phyloP scores from a whole-genome alignment of 768 basidiomycete species.

The Termitomyces sp. region DNA sequence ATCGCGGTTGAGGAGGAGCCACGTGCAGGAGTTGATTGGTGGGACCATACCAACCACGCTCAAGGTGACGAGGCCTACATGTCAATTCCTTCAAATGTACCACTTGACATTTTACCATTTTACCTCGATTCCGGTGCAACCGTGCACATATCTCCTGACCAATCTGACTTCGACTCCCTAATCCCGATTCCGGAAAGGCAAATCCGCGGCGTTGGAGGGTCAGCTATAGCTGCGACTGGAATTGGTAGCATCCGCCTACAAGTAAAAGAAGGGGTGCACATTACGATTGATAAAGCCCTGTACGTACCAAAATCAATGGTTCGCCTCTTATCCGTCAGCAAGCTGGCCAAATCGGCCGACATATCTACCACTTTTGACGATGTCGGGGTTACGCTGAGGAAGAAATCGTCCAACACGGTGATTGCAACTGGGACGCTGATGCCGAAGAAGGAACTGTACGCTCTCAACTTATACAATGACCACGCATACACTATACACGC shows the following conservation, averaged over 20 bases:
- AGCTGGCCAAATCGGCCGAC: background rate
- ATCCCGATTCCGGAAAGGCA: too few relatives aligned
- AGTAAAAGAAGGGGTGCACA: background rate
- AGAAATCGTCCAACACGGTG: background rate
- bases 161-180: too few relatives aligned
- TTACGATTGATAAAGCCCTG: background rate
- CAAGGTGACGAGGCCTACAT: too few relatives aligned
- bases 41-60: too few relatives aligned
- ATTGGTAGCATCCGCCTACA: background rate
- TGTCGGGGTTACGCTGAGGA: background rate
- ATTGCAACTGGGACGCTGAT: background rate
- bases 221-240: background rate
- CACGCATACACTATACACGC: background rate
- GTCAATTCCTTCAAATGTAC: too few relatives aligned
- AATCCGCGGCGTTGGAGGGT: too few relatives aligned
- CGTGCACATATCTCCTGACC: background rate
- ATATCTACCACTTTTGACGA: background rate
- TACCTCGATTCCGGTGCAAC: background rate
- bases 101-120: too few relatives aligned
- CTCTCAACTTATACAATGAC: background rate
- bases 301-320: background rate
- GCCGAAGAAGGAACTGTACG: background rate
- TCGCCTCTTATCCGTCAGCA: background rate
- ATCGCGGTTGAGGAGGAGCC: too few relatives aligned
- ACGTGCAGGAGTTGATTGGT: too few relatives aligned